Evolutionary conservation across 2,329 filamentous ascomycete species (phyloP).

Genomic region (Chaetoscypha palmicola): DNA sequence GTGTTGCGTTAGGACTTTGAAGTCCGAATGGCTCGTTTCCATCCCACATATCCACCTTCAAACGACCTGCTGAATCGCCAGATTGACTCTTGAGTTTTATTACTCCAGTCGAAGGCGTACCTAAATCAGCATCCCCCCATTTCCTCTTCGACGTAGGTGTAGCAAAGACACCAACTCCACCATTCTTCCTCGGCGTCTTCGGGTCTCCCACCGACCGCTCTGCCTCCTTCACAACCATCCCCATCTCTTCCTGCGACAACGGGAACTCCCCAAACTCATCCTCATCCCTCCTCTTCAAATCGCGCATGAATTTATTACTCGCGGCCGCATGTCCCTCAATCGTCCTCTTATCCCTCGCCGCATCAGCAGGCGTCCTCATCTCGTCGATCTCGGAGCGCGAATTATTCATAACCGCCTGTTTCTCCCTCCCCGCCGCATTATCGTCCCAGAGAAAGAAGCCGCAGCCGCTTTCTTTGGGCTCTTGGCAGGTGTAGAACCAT

Average conservation of each 20-base stretch:
- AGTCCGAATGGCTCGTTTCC: constrained; percentile 19
- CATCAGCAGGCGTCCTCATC: constrained; percentile 8
- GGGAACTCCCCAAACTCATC: constrained; percentile 27
- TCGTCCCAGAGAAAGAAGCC: constrained; percentile 53
- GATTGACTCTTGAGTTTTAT: neutral
- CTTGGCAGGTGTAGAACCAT: constrained; percentile 48
- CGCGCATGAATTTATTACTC: constrained; percentile 15
- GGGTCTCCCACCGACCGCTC: constrained; percentile 6
- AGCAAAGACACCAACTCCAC: constrained; percentile 14
- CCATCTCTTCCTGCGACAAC: constrained; percentile 20
- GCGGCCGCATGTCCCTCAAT: constrained; percentile 11
- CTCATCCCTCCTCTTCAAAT: constrained; percentile 8
- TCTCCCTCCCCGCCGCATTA: constrained; percentile 42
- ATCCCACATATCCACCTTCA: constrained; percentile 21
- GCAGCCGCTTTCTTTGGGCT: constrained; percentile 39
- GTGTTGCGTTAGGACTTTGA: constrained; percentile 22
- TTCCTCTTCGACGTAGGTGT: constrained; percentile 29
- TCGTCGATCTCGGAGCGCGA: constrained; percentile 36
- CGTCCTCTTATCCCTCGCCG: constrained; percentile 15
- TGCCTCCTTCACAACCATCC: constrained; percentile 12
- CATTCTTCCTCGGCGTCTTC: constrained; percentile 25
- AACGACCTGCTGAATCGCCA: constrained; percentile 3
- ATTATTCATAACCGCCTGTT: constrained; percentile 37
- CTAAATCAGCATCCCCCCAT: constrained; percentile 19
- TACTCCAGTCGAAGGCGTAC: constrained; percentile 22